phyloP scores from a whole-genome alignment of 1,284 basidiomycete species.

The Ganoderma multipileum region DNA sequence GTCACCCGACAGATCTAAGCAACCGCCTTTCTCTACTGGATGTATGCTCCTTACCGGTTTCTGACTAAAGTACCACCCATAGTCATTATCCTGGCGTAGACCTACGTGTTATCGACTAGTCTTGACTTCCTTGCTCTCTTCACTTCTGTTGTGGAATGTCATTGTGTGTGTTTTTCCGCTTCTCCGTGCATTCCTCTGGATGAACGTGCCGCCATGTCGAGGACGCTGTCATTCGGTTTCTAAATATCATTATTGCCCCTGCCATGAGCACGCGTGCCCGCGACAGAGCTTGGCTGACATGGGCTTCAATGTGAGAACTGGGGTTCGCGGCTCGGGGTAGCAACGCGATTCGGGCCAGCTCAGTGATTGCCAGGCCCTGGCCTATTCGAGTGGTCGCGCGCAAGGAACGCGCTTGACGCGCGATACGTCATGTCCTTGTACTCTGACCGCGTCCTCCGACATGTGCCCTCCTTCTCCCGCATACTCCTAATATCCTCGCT shows the following conservation, averaged over 20 bases:
- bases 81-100: slow-evolving; percentile 26
- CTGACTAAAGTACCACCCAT: slow-evolving; percentile 23
- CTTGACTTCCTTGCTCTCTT: slow-evolving; percentile 24
- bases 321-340: too few species aligned
- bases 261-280: neutral
- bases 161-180: slow-evolving; percentile 17
- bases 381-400: neutral
- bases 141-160: slow-evolving; percentile 35
- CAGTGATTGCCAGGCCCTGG: too few species aligned
- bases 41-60: neutral
- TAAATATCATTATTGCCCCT: slow-evolving; percentile 1
- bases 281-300: neutral
- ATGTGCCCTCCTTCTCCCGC: slow-evolving; percentile 54
- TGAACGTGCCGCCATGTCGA: neutral
- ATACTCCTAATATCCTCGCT: slow-evolving; percentile 61
- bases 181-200: neutral
- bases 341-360: too few species aligned
- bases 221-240: neutral
- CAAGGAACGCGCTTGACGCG: slow-evolving; percentile 8
- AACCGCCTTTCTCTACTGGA: slow-evolving; percentile 2
- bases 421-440: slow-evolving; percentile 28
- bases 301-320: neutral
- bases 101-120: slow-evolving; percentile 29
- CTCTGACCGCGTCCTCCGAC: slow-evolving; percentile 27
- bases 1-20: slow-evolving; percentile 39